Percentiles rank a stretch among this genome's conserved stretches.
These are phyloP conservation scores for Sarocladium strictum DNA, from an alignment of 2,329 filamentous ascomycete genomes.

Conservation along the genomic window DNA sequence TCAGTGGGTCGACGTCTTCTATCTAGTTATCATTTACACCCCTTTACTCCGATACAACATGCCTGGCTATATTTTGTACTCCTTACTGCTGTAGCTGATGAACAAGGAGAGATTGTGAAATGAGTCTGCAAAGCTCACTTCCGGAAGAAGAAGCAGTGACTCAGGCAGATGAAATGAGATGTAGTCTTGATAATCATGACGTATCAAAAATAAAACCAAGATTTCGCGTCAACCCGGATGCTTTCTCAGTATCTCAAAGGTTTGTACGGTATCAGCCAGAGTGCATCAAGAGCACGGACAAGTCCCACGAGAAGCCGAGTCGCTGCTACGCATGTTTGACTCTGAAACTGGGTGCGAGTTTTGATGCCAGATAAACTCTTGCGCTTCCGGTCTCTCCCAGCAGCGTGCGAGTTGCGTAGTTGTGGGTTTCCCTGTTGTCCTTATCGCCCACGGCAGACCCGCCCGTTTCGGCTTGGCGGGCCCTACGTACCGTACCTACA, in stretches of 20 bases:
- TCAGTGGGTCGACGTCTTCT: no score
- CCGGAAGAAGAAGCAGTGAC: not conserved
- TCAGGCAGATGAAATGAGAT: not conserved
- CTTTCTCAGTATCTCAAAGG: not conserved
- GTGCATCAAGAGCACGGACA: not conserved
- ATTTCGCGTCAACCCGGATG: not conserved
- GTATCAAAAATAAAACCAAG: not conserved
- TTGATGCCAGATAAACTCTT: not conserved
- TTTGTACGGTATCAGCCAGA: no score
- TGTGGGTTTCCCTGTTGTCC: not conserved
- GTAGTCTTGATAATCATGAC: not conserved
- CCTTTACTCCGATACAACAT: no score
- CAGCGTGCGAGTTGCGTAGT: not conserved
- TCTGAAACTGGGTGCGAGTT: slow-evolving; percentile 1
- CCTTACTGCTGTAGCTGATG: no score
- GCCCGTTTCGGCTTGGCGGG: slow-evolving; percentile 1
- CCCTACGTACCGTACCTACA: no score
- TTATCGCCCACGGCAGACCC: not conserved
- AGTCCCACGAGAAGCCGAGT: not conserved
- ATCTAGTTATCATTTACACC: no score
- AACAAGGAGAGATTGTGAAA: no score
- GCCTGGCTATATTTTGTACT: no score
- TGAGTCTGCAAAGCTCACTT: not conserved
- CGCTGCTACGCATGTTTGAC: slow-evolving; percentile 2
- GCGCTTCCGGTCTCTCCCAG: not conserved